Evolutionary conservation across 305 asterid genomes (phyloP), one percentile per base, ranked within the genome.

Genomic region (Fraxinus baroniana): DNA sequence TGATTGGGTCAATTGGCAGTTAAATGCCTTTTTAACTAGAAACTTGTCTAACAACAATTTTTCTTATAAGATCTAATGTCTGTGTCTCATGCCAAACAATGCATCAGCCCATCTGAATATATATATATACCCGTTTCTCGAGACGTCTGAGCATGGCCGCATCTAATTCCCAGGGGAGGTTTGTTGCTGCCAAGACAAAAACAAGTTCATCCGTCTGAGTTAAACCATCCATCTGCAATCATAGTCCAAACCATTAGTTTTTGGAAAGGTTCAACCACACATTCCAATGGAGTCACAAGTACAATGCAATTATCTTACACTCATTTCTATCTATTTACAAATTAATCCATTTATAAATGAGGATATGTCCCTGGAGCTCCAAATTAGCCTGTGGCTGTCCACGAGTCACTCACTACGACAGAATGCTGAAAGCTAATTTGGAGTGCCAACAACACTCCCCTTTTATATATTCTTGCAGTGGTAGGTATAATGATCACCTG

Each of bases 141-240:
- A 95, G 99, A 83, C 98, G 99, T 89, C 99, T 90, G 75, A 95
- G 99, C 99, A 95, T 94, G 74, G 99, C 99, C 60, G 95, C 98
- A 89, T 95, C 99, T 77, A 95, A 91, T 84, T 95, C 99, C 99
- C 99, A 93, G 26, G 98, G 99, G 80, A 93, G 98, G 90, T 95
- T 95, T 71, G 99, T 95, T 84, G 99, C 98, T 55, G 99, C 99
- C 87, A 95, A 90, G 82, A 95, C 99, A 92, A 95, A 94, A 32
- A 94, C 99, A 71, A 95, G 98, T 84, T 92, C 98, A 84, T 95
- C 90, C 71, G 98, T 89, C 89, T 84, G 82, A 17, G 94, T 93
- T 93, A 95, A 91, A 80, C 98, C 99, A 87, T 95, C 99, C 99
- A 95, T 95, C 99, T 95, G 97, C 92, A 93, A 86, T 91, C 86